These are phyloP conservation scores for Suillus luteus DNA, from an alignment of 768 basidiomycete species.

Conservation along the genomic window DNA sequence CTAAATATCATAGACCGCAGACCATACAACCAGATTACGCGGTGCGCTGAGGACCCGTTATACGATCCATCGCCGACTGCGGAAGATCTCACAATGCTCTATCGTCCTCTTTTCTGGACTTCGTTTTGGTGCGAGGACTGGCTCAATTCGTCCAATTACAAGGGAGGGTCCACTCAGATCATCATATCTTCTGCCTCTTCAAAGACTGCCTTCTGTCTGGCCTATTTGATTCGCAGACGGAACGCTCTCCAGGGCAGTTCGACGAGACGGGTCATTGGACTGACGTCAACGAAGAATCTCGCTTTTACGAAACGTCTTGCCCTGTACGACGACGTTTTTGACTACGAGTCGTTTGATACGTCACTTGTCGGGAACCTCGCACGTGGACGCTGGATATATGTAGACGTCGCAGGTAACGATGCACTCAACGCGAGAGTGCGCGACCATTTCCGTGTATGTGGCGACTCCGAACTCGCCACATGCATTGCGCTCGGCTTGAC, in stretches of 20 bases:
- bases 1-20: conserved; percentile 50
- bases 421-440: conserved; percentile 47
- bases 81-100: conserved; percentile 73
- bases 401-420: conserved; percentile 65
- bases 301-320: conserved; percentile 55
- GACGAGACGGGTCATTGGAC: conserved; percentile 49
- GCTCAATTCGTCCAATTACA: conserved; percentile 53
- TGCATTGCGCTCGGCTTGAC: conserved; percentile 57
- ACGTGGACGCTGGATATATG: conserved; percentile 52
- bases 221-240: conserved; percentile 58
- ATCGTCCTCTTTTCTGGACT: conserved; percentile 74
- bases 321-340: conserved; percentile 58
- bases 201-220: conserved; percentile 72
- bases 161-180: conserved; percentile 46
- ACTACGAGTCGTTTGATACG: conserved; percentile 50
- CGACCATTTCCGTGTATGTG: conserved; percentile 35
- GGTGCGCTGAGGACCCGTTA: conserved; percentile 57
- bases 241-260: conserved; percentile 18
- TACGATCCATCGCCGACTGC: conserved; percentile 47
- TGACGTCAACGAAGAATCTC: conserved; percentile 59
- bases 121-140: conserved; percentile 78
- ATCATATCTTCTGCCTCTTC: conserved; percentile 72
- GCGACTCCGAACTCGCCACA: conserved; percentile 35
- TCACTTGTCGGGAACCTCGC: conserved; percentile 32
- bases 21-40: conserved; percentile 68